A percentile compares a stretch with the other conserved stretches of the same genome.
These are phyloP conservation scores for Lichtheimia corymbifera DNA, from an alignment of 371 early-diverging fungal genomes.

Conservation along the genomic window DNA sequence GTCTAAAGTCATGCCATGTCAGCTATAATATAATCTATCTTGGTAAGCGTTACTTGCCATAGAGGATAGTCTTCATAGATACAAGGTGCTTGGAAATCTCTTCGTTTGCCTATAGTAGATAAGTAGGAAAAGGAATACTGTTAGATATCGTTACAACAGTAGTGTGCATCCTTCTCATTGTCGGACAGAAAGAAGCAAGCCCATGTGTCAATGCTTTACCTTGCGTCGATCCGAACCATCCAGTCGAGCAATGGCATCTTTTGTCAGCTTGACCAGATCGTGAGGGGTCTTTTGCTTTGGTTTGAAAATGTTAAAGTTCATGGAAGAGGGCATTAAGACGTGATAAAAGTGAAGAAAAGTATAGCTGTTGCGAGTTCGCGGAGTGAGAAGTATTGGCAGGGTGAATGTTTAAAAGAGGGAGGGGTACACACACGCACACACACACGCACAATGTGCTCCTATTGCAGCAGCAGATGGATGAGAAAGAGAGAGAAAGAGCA, in stretches of 20 bases:
- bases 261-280: constrained; percentile 84
- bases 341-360: too few species aligned
- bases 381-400: background rate
- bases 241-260: constrained; percentile 77
- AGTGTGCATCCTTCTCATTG: too few species aligned
- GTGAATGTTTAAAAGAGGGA: constrained; percentile 2
- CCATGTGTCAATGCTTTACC: constrained; percentile 33
- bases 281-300: constrained; percentile 83
- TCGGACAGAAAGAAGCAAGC: constrained; percentile 2
- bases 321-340: constrained; percentile 27
- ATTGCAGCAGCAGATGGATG: background rate
- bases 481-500: background rate
- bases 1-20: constrained; percentile 49
- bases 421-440: background rate
- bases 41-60: constrained; percentile 69
- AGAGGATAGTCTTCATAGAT: constrained; percentile 89
- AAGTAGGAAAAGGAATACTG: background rate
- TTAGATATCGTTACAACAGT: too few species aligned
- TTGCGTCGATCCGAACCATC: constrained; percentile 68
- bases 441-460: background rate
- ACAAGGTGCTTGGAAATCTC: constrained; percentile 93
- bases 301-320: constrained; percentile 90
- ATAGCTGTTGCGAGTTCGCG: background rate
- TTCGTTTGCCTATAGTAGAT: constrained; percentile 83
- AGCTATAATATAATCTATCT: background rate